phyloP scores from a whole-genome alignment of 805 yeast genomes.

The Metschnikowia henanensis region DNA sequence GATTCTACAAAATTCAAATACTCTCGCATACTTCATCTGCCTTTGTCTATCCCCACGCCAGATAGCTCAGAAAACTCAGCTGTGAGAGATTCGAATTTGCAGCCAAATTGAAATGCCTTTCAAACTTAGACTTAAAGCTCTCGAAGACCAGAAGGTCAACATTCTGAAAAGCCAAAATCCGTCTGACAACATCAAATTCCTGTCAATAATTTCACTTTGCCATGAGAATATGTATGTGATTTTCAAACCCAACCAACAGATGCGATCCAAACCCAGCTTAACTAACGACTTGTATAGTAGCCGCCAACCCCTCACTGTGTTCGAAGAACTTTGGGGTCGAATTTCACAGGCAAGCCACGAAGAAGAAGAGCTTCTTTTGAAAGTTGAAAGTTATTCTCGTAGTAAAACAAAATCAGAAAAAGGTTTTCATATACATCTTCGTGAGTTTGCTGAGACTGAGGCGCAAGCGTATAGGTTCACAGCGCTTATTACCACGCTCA shows the following conservation, averaged over 20 bases:
- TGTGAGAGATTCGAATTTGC: background rate
- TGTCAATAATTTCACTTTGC: background rate
- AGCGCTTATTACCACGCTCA: slow-evolving; percentile 9
- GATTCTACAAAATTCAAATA: too few species aligned
- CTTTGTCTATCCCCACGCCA: too few species aligned
- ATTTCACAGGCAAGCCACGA: background rate
- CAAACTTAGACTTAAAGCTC: background rate
- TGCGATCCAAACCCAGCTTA: background rate
- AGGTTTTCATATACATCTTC: background rate
- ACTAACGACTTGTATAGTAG: slow-evolving; percentile 1
- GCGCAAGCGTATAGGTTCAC: slow-evolving; percentile 11
- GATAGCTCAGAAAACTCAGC: background rate
- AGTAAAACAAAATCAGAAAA: background rate
- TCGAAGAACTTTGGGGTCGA: slow-evolving; percentile 1
- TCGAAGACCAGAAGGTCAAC: background rate
- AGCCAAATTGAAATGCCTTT: background rate
- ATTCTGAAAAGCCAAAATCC: background rate
- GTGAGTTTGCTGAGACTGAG: slow-evolving; percentile 14
- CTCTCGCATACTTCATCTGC: too few species aligned
- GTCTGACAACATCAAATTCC: background rate
- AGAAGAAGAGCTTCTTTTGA: slow-evolving; percentile 1
- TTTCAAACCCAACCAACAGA: background rate
- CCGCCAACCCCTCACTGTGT: slow-evolving; percentile 1
- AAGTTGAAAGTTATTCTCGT: background rate
- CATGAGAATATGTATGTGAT: background rate